These are phyloP conservation scores for Boletus sp. DNA, from an alignment of 768 basidiomycete species.

Conservation along the genomic window DNA sequence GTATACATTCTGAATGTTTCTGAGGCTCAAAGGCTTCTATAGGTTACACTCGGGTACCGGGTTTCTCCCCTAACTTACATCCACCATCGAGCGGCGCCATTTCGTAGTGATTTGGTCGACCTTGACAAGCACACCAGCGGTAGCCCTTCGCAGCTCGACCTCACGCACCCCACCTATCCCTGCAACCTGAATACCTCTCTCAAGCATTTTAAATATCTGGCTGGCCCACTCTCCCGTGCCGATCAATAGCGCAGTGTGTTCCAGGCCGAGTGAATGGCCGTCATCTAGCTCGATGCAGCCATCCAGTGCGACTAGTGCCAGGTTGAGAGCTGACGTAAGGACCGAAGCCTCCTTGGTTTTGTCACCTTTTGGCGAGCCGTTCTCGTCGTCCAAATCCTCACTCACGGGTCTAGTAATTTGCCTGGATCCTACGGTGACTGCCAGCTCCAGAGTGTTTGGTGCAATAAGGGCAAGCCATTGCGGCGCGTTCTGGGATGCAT, in stretches of 20 bases:
- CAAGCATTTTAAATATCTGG: slow-evolving; percentile 59
- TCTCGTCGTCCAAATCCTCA: slow-evolving; percentile 34
- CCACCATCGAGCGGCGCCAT: slow-evolving; percentile 67
- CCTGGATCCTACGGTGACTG: slow-evolving; percentile 70
- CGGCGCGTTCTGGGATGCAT: slow-evolving; percentile 76
- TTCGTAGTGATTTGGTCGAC: slow-evolving; percentile 66
- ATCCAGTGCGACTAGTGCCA: slow-evolving; percentile 74
- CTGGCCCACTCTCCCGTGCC: slow-evolving; percentile 80
- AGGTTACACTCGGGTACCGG: neutral
- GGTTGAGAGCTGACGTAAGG: slow-evolving; percentile 70
- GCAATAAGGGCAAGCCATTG: slow-evolving; percentile 80
- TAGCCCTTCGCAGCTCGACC: slow-evolving; percentile 58
- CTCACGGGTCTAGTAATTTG: slow-evolving; percentile 47
- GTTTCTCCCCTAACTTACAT: slow-evolving; percentile 25
- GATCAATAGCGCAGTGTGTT: slow-evolving; percentile 68
- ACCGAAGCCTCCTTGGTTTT: slow-evolving; percentile 66
- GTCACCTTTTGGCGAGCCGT: slow-evolving; percentile 13
- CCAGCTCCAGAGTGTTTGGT: slow-evolving; percentile 80
- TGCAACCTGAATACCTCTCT: slow-evolving; percentile 57
- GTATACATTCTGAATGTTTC: neutral
- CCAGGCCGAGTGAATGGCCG: slow-evolving; percentile 70
- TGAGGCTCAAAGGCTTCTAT: neutral
- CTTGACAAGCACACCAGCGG: slow-evolving; percentile 79
- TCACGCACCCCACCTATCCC: slow-evolving; percentile 68
- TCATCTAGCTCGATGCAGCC: slow-evolving; percentile 71